Base-by-base conservation (phyloP, 2,329 filamentous ascomycete species). In the Nothopassalora personata region DNA sequence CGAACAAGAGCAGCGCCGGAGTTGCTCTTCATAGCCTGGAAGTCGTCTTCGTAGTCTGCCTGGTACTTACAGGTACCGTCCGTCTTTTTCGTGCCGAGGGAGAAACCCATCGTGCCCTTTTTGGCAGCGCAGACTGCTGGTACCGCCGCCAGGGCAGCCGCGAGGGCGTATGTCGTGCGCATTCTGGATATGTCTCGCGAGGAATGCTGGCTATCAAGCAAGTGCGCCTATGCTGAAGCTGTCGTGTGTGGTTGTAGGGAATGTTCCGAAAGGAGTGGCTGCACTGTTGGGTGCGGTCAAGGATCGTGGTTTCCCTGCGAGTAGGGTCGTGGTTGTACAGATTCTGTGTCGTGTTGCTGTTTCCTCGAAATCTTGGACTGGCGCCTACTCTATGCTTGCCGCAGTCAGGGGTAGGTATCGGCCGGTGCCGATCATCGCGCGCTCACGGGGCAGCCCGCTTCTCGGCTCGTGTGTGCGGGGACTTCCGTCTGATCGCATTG, bases 41-140 rank as follows among this genome's bases (percentile, higher is more conserved):
- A 87, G 72, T 90, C 87, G 53, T 75, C 77, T 66, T 83, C 80
- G 73, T 87, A 90, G 73, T 89, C 86, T 49, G 73, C 70, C 47
- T 79, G 75, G 39, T 74, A 74, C 75, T 90, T 90, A 81, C 87
- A 90, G 45, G 71, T 73, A 46, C 80, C 82, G 67, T 85, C 82
- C 27, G 79, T 57, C 64, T 82, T 82, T 71, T 87, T 86, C 67
- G 85, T 83, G 60, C 87, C 87, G 11, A 90, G 77, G 13, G 86
- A 80, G 68, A 88, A 88, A 54, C 87, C 87, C 60, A 88, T 76
- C 31, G 73, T 79, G 53, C 86, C 85, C 59, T 68, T 66, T 27
- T 61, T 59, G 15, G 64, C 61, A 27, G 68, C 69, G 3, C 72
- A 59, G 13, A 64, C 61, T 27, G 66, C 52, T 23, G 67, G 61